Evolutionary conservation across 306 rosid genomes (phyloP).

Genomic region (Pyrus communis): DNA sequence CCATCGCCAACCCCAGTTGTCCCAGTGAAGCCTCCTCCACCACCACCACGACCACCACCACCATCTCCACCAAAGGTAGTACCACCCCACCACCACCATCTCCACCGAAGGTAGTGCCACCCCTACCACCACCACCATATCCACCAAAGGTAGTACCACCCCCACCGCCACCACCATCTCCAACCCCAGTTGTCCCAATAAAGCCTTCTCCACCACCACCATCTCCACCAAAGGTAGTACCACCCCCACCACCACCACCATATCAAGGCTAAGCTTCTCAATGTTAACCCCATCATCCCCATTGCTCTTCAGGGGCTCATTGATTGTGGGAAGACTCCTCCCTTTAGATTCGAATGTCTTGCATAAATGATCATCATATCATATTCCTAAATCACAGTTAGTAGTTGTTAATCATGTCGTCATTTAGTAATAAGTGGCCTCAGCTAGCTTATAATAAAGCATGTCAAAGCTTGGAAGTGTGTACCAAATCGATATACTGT

Average conservation of each 20-base stretch:
- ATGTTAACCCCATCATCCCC: constrained; percentile 58
- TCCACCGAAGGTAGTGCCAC: too few relatives aligned
- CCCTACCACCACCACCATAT: too few relatives aligned
- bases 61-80: too few relatives aligned
- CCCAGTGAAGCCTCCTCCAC: too few relatives aligned
- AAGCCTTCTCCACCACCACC: constrained; percentile 5
- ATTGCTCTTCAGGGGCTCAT: constrained; percentile 76
- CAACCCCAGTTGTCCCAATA: too few relatives aligned
- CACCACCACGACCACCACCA: too few relatives aligned
- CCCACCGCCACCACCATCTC: too few relatives aligned
- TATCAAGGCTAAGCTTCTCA: constrained; percentile 65
- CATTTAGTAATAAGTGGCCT: background rate
- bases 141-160: too few relatives aligned
- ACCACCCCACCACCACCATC: too few relatives aligned
- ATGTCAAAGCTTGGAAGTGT: background rate
- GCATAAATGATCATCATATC: background rate
- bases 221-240: constrained; percentile 56
- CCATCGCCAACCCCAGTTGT: too few relatives aligned
- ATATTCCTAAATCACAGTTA: background rate
- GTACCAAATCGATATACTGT: constrained; percentile 1
- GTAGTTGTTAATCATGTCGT: background rate
- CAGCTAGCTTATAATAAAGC: background rate
- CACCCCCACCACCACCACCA: constrained; percentile 11
- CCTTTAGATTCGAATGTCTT: constrained; percentile 60
- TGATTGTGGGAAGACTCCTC: constrained; percentile 87